These are phyloP conservation scores for Actinomortierella ambigua DNA, from an alignment of 371 early-diverging fungal species.

Conservation along the genomic window DNA sequence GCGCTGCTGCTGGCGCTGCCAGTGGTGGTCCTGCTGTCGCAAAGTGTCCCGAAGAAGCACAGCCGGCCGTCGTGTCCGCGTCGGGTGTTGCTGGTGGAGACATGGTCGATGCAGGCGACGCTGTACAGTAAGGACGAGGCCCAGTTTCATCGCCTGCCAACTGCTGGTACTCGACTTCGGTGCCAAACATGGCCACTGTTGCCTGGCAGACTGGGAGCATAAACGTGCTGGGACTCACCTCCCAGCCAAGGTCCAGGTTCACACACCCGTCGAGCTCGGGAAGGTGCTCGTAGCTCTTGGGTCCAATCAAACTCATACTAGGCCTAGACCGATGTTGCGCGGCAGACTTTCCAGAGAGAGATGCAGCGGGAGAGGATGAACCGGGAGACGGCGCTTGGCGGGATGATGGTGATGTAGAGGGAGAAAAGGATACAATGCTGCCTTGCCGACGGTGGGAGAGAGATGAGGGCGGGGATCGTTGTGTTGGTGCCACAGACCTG, in stretches of 20 bases:
- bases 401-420: conserved; percentile 7
- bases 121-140: no score
- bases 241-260: conserved; percentile 33
- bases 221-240: conserved; percentile 40
- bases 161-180: no score
- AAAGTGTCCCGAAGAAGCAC: no score
- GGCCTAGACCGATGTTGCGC: conserved; percentile 16
- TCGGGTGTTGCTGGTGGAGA: no score
- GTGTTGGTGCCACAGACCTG: conserved; percentile 12
- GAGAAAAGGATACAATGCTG: neutral
- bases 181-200: conserved; percentile 3
- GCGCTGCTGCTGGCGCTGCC: no score
- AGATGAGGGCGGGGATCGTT: conserved; percentile 7
- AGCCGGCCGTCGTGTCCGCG: no score
- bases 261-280: conserved; percentile 42
- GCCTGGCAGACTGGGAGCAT: conserved; percentile 31
- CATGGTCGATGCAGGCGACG: conserved; percentile 6
- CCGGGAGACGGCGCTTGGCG: conserved; percentile 2
- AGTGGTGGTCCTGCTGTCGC: no score
- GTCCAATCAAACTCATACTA: conserved; percentile 17
- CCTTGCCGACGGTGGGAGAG: neutral
- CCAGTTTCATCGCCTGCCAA: conserved; percentile 17
- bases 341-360: conserved; percentile 19
- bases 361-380: conserved; percentile 3
- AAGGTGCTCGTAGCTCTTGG: conserved; percentile 39